These are phyloP conservation scores for Fusarium acutatum DNA, from an alignment of 2,329 filamentous ascomycete genomes.

Conservation along the genomic window DNA sequence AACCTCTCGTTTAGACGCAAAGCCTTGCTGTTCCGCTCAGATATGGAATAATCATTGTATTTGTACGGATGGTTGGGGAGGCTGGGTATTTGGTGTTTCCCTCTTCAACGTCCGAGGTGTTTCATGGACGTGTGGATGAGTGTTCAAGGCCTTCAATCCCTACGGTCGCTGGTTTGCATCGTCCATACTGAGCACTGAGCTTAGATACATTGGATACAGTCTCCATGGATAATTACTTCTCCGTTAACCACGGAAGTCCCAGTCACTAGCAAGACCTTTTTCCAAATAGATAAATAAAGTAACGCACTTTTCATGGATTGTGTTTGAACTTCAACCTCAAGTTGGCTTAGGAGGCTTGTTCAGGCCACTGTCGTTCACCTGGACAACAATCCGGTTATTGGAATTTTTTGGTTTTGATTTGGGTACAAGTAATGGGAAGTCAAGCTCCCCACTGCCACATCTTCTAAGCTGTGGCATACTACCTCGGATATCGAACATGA, in stretches of 20 bases:
- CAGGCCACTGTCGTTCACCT: neutral
- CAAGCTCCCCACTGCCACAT: slow-evolving; percentile 14
- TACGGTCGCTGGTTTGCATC: neutral
- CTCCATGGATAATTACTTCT: neutral
- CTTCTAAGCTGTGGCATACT: slow-evolving; percentile 9
- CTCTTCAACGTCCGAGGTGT: slow-evolving; percentile 7
- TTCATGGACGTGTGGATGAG: neutral
- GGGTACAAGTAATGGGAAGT: slow-evolving; percentile 7
- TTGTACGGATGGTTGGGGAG: slow-evolving; percentile 10
- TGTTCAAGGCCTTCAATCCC: neutral
- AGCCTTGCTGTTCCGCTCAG: slow-evolving; percentile 1
- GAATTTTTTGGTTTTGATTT: slow-evolving; percentile 28
- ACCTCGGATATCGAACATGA: slow-evolving; percentile 29
- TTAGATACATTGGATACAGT: slow-evolving; percentile 7
- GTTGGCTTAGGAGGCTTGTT: neutral
- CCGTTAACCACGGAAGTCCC: neutral
- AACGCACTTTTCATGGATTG: neutral
- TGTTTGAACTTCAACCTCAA: neutral
- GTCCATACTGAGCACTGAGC: neutral
- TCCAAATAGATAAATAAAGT: slow-evolving; percentile 14
- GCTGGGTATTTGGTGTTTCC: slow-evolving; percentile 2
- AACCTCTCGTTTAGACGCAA: slow-evolving; percentile 14
- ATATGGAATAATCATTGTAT: slow-evolving; percentile 25
- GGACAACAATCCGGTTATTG: neutral
- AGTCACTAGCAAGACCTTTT: neutral